Percentiles rank a stretch among this genome's conserved stretches.
Evolutionary conservation across 192 early-diverging fungal genomes (phyloP).

Genomic region (Dispira simplex): DNA sequence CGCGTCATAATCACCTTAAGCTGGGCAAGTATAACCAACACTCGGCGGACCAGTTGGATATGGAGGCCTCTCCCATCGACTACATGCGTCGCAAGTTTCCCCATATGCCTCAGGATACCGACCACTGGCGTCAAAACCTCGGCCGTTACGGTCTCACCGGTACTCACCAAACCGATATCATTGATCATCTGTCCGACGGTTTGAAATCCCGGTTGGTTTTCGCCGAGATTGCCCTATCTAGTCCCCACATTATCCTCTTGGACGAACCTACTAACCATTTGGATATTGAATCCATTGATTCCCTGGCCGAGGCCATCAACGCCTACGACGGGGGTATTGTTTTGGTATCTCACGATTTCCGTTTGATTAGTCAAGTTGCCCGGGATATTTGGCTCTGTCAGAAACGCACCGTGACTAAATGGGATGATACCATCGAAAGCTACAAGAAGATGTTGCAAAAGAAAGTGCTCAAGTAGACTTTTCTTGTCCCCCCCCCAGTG

Average conservation of each 20-base stretch:
- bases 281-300: constrained; percentile 85
- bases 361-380: constrained; percentile 91
- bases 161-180: constrained; percentile 79
- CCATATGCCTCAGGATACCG: constrained; percentile 61
- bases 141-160: constrained; percentile 92
- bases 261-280: constrained; percentile 96
- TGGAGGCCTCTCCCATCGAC: constrained; percentile 73
- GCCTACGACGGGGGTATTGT: constrained; percentile 91
- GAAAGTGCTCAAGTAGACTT: constrained; percentile 41
- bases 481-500: not conserved
- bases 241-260: constrained; percentile 78
- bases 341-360: constrained; percentile 97
- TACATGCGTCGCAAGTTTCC: constrained; percentile 80
- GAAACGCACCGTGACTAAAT: constrained; percentile 55
- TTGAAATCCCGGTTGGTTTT: constrained; percentile 83
- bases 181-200: constrained; percentile 84
- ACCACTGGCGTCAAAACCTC: constrained; percentile 82
- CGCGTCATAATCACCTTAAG: constrained; percentile 84
- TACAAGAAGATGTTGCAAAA: constrained; percentile 89
- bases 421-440: constrained; percentile 58
- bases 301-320: constrained; percentile 92
- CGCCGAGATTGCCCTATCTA: constrained; percentile 44
- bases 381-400: constrained; percentile 91
- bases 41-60: constrained; percentile 90
- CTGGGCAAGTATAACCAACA: constrained; percentile 96